Evolutionary conservation across 1,284 basidiomycete genomes (phyloP), one percentile per base, ranked within the genome.

Genomic region (Puccinia novopanici): DNA sequence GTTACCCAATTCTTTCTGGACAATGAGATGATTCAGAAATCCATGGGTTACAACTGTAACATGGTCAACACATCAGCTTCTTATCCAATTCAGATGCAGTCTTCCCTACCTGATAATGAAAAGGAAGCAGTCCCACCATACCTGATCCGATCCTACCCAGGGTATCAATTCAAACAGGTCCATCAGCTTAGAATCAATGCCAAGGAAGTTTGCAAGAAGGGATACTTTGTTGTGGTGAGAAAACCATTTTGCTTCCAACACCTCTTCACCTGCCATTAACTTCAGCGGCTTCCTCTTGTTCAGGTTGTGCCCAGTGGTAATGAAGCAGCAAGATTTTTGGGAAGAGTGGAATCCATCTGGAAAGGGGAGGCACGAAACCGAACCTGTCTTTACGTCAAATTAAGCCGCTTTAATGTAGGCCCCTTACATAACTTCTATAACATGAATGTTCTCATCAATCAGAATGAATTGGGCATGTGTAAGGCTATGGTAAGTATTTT

Each of bases 151-250:
- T 0, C 24, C 3, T 57, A 27, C 19, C 27, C 55, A 2, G 24
- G 24, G 10, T 57, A 17, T 9, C 2, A 57, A 24, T 27, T 57
- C 27, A 24, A 24, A 10, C 55, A 57, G 27, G 9, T 57, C 10
- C 55, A 57, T 30, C 55, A 57, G 55, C 15, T 57, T n/a, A 8
- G 27, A 12, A 57, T 57, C n/a, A 57, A 57, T 57, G 1, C 55
- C 55, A 57, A 57, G 24, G 55, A 57, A 30, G 24, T 57, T 57
- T 57, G n/a, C 55, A 57, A 30, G 15, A 57, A 57, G 55, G 55
- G 55, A 27, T 57, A 27, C 55, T 57, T 57, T 57, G 55, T 57
- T 57, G 4, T 4, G n/a, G 55, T 57, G 27, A 57, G 15, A 19
- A 48, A 48, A 3, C 1, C 17, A 19, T 3, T 48, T 48, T 48